phyloP scores from a whole-genome alignment of 257 asterid genomes.

The Solanum piurae region DNA sequence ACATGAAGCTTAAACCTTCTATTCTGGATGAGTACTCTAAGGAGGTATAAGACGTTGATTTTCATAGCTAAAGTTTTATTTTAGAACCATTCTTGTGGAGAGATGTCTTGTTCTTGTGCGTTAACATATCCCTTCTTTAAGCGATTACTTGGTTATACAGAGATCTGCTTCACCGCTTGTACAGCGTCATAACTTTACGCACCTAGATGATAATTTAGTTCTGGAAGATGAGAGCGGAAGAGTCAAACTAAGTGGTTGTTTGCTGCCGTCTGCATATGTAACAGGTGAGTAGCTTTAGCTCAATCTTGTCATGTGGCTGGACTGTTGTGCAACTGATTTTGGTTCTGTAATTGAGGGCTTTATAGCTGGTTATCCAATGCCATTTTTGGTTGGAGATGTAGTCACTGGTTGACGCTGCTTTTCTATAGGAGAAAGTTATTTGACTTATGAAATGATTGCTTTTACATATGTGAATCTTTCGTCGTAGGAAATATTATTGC shows the following conservation, averaged over 20 bases:
- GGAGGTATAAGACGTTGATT: slow-evolving; percentile 44
- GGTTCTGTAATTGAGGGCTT: neutral
- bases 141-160: slow-evolving; percentile 29
- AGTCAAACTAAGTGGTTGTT: slow-evolving; percentile 64
- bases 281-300: slow-evolving; percentile 49
- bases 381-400: neutral
- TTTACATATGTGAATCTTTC: slow-evolving; percentile 4
- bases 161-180: slow-evolving; percentile 67
- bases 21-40: slow-evolving; percentile 91
- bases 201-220: slow-evolving; percentile 66
- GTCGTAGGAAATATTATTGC: slow-evolving; percentile 67
- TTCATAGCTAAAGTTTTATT: neutral
- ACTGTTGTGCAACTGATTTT: neutral
- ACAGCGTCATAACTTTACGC: slow-evolving; percentile 56
- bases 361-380: neutral
- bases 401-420: neutral
- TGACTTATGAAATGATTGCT: neutral
- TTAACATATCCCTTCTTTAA: neutral
- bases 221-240: slow-evolving; percentile 98
- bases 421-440: neutral
- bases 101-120: neutral
- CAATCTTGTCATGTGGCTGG: neutral
- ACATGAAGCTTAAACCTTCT: slow-evolving; percentile 91
- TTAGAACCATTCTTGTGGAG: neutral
- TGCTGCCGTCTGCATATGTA: slow-evolving; percentile 61